Percentiles rank a stretch among this genome's conserved stretches.
Evolutionary conservation across 176 grass and related monocot species (phyloP).

Genomic region (Phyllostachys edulis): DNA sequence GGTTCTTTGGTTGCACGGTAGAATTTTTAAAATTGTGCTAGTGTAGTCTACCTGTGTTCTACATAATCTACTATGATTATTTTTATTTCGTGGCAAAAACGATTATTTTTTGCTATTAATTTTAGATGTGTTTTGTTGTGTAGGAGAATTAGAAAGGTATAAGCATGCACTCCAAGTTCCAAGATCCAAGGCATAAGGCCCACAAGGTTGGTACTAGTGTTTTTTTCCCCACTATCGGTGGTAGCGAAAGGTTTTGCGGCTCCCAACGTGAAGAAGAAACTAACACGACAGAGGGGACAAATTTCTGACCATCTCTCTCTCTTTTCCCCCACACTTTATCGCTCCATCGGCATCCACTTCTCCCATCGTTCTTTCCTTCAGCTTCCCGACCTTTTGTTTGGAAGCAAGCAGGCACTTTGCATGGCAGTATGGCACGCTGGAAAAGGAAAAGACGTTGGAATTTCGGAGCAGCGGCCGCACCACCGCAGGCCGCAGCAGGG

Average conservation of each 20-base stretch:
- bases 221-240: not conserved
- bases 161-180: no score
- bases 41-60: no score
- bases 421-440: slow-evolving; percentile 28
- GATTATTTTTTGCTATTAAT: no score
- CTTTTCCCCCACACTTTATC: not conserved
- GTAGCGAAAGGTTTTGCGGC: not conserved
- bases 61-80: no score
- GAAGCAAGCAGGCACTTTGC: slow-evolving; percentile 8
- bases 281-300: not conserved
- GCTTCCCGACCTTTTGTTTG: not conserved
- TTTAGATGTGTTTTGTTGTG: no score
- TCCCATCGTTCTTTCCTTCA: not conserved
- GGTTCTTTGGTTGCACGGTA: no score
- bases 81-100: no score
- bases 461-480: not conserved
- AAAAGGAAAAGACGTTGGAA: slow-evolving; percentile 16
- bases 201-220: not conserved
- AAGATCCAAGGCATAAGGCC: no score
- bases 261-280: not conserved
- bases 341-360: not conserved
- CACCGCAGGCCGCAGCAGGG: not conserved
- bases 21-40: no score
- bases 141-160: no score
- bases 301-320: not conserved